phyloP scores from a whole-genome alignment of 1,284 basidiomycete species.

The Fomitopsis betulina region DNA sequence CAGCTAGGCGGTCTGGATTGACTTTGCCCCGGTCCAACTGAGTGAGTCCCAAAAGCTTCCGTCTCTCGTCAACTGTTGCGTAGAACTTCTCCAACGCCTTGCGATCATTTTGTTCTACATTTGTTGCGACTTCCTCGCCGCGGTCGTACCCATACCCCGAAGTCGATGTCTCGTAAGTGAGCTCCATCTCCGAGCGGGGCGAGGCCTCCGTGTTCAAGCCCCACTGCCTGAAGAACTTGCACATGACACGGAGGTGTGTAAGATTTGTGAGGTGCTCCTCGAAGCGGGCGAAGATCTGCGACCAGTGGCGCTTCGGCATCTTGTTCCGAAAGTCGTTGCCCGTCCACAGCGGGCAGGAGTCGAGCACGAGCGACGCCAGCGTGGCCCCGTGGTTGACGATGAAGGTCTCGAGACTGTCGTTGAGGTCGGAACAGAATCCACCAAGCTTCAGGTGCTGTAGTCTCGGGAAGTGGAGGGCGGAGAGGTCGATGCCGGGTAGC shows the following conservation, averaged over 20 bases:
- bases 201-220: constrained; percentile 11
- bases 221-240: constrained; percentile 8
- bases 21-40: not conserved
- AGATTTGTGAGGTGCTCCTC: constrained; percentile 11
- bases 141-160: constrained; percentile 14
- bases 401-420: constrained; percentile 16
- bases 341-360: constrained; percentile 18
- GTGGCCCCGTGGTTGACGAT: constrained; percentile 14
- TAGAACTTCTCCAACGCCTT: constrained; percentile 8
- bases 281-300: constrained; percentile 13
- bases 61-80: not conserved
- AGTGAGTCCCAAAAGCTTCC: not conserved
- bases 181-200: constrained; percentile 4
- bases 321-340: not conserved
- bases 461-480: constrained; percentile 15
- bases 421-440: constrained; percentile 13
- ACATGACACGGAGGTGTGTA: constrained; percentile 9
- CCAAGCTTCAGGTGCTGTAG: constrained; percentile 13
- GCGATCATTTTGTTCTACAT: constrained; percentile 9
- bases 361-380: constrained; percentile 13
- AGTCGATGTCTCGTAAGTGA: constrained; percentile 13
- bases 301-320: constrained; percentile 12
- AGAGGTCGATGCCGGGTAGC: constrained; percentile 12
- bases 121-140: constrained; percentile 1
- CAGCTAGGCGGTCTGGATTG: too few relatives aligned